Evolutionary conservation across 176 grass and related monocot species (phyloP).

Genomic region (Triticum turgidum): DNA sequence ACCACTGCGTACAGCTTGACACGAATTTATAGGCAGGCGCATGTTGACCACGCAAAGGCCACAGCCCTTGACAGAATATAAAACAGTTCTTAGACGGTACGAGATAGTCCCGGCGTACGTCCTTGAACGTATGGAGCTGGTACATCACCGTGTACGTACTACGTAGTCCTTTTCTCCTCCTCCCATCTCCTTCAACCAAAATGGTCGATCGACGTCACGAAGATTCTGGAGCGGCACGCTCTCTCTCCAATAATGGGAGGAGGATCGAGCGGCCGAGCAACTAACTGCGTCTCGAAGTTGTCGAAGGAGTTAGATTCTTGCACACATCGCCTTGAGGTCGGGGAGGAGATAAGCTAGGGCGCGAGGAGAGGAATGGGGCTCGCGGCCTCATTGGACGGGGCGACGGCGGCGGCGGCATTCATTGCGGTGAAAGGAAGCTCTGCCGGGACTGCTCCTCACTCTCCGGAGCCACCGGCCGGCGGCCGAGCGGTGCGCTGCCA

Average conservation of each 20-base stretch:
- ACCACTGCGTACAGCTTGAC: not conserved
- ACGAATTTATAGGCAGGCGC: not conserved
- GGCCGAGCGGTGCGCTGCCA: not conserved
- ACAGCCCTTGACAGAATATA: not conserved
- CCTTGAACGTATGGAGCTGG: not conserved
- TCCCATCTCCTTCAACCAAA: not conserved
- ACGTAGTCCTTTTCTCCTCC: conserved; percentile 17
- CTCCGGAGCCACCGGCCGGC: not conserved
- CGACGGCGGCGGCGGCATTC: conserved; percentile 12
- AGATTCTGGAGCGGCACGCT: conserved; percentile 3
- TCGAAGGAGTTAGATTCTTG: conserved; percentile 32
- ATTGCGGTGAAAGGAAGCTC: conserved; percentile 24
- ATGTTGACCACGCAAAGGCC: conserved; percentile 13
- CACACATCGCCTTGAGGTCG: not conserved
- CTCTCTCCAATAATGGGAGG: conserved; percentile 38
- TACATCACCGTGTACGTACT: not conserved
- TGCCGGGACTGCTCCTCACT: not conserved
- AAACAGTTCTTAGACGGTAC: not conserved
- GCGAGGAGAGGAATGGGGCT: not conserved
- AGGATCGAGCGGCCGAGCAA: not conserved
- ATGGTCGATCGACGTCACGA: conserved; percentile 25
- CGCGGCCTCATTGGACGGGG: conserved; percentile 13
- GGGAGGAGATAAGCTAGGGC: conserved; percentile 1
- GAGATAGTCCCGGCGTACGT: not conserved
- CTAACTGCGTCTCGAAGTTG: conserved; percentile 42